Percentiles rank a stretch among this genome's conserved stretches.
Conservation (phyloP, 495 filamentous ascomycete species). For the Cenococcum geophilum region DNA sequence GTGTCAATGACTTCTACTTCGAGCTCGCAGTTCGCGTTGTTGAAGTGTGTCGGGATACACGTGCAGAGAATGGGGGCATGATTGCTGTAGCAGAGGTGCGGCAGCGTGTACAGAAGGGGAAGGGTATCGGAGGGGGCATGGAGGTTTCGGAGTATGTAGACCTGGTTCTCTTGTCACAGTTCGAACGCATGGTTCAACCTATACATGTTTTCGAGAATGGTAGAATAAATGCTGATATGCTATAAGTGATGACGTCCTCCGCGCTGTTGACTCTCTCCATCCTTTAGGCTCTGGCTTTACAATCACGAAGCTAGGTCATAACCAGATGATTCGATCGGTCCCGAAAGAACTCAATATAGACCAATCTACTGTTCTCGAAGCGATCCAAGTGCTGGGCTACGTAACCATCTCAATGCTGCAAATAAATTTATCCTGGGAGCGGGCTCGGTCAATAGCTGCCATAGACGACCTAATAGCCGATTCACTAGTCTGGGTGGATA, state of each 20-base stretch:
- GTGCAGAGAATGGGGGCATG: constrained; percentile 86
- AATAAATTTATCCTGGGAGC: constrained; percentile 81
- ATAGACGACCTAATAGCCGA: constrained; percentile 87
- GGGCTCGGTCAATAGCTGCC: constrained; percentile 77
- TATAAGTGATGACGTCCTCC: constrained; percentile 80
- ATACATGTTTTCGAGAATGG: not conserved
- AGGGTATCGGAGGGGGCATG: constrained; percentile 63
- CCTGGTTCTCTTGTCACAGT: constrained; percentile 2
- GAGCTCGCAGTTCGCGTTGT: constrained; percentile 90
- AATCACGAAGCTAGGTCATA: constrained; percentile 70
- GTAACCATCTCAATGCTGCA: constrained; percentile 88
- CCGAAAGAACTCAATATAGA: constrained; percentile 96
- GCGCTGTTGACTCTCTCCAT: constrained; percentile 79
- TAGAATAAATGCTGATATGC: not conserved
- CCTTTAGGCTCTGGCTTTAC: constrained; percentile 85
- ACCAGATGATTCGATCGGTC: constrained; percentile 83
- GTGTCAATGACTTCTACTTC: constrained; percentile 97
- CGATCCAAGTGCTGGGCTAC: constrained; percentile 76
- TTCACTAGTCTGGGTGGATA: constrained; percentile 90
- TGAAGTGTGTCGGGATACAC: constrained; percentile 80
- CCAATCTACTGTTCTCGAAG: constrained; percentile 86
- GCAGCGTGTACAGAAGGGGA: constrained; percentile 62
- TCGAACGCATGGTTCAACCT: not conserved
- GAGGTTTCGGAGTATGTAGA: constrained; percentile 60
- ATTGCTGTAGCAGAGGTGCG: constrained; percentile 78